Percentiles rank a stretch among this genome's conserved stretches.
These are phyloP conservation scores for Pythium oligandrum DNA, from an alignment of 352 stramenopile species.

Conservation along the genomic window DNA sequence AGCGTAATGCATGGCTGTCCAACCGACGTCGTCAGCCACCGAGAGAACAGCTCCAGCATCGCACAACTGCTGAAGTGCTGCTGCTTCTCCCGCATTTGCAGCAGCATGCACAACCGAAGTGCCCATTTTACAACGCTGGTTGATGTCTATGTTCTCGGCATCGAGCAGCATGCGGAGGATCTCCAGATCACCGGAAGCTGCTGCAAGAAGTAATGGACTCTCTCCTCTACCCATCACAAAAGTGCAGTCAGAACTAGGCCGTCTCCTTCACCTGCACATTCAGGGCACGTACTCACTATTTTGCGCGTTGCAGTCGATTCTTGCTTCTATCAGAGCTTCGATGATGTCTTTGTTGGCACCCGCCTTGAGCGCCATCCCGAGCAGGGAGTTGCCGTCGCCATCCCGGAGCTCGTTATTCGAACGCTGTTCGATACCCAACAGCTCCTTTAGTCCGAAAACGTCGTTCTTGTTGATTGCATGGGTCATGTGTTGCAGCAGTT, in stretches of 20 bases:
- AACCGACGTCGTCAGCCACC: conserved; percentile 46
- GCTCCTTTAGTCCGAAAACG: conserved; percentile 14
- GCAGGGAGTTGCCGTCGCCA: conserved; percentile 41
- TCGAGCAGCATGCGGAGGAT: conserved; percentile 25
- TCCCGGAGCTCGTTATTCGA: conserved; percentile 12
- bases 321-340: conserved; percentile 22
- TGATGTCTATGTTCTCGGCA: conserved; percentile 23
- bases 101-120: conserved; percentile 55
- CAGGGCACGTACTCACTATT: conserved; percentile 45
- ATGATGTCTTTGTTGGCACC: conserved; percentile 25
- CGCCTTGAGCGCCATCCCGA: conserved; percentile 39
- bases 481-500: conserved; percentile 21
- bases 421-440: conserved; percentile 3
- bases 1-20: conserved; percentile 61
- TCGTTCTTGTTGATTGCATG: conserved; percentile 21
- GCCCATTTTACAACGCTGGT: conserved; percentile 39
- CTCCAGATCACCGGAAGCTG: conserved; percentile 40
- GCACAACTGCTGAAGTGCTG: conserved; percentile 44
- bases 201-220: conserved; percentile 45
- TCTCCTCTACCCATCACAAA: conserved; percentile 28
- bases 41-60: conserved; percentile 27
- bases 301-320: conserved; percentile 38
- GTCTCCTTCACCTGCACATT: not conserved
- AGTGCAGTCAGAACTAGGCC: not conserved
- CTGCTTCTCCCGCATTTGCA: conserved; percentile 48